Percentiles rank a stretch among this genome's conserved stretches.
phyloP scores from a whole-genome alignment of 2,329 filamentous ascomycete genomes.

The Teratosphaeria viscida region DNA sequence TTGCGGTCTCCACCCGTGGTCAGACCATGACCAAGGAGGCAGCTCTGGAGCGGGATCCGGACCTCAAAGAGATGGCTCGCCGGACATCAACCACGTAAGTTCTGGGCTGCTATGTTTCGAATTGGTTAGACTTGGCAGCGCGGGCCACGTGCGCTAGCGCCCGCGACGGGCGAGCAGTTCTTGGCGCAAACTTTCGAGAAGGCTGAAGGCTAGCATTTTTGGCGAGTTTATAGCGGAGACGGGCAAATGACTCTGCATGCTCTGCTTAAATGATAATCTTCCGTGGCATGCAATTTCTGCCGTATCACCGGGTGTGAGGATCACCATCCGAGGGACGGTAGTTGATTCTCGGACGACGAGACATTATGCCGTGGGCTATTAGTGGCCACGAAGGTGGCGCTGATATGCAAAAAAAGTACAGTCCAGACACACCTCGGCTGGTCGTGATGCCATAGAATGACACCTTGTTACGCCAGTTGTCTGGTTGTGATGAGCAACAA shows the following conservation, averaged over 20 bases:
- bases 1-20: background rate
- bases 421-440: no score
- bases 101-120: background rate
- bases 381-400: no score
- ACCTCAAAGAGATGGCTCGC: background rate
- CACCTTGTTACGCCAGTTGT: no score
- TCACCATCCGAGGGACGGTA: no score
- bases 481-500: no score
- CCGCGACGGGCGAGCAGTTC: background rate
- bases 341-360: no score
- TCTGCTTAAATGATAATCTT: background rate
- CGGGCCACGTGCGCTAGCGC: background rate
- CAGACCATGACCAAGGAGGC: background rate
- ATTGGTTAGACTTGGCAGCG: background rate
- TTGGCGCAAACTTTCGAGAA: background rate
- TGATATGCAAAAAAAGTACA: no score
- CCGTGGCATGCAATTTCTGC: no score
- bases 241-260: background rate
- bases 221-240: background rate
- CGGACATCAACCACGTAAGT: background rate
- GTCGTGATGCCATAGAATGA: no score
- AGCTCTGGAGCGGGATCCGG: background rate
- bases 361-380: no score
- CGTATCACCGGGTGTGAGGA: no score
- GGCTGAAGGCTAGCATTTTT: background rate